Percentiles rank a stretch among this genome's conserved stretches.
Conservation (phyloP, 257 asterid genomes). For the Nicotiana attenuata region DNA sequence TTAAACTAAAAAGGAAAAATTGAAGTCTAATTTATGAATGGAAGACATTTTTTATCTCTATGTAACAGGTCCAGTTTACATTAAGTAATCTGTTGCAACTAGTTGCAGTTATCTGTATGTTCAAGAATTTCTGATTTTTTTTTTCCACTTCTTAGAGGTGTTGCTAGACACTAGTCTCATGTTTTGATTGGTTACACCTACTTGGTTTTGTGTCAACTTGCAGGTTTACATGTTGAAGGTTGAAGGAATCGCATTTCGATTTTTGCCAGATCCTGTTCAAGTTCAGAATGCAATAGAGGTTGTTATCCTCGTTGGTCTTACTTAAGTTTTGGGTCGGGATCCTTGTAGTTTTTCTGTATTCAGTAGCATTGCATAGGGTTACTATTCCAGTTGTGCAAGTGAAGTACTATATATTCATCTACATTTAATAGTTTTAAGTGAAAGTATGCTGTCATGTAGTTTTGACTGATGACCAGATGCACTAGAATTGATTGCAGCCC, state of each 20-base stretch:
- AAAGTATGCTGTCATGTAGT: not conserved
- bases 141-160: not conserved
- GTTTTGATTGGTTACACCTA: not conserved
- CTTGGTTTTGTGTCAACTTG: not conserved
- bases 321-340: not conserved
- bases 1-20: too few species aligned
- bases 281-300: slow-evolving; percentile 91
- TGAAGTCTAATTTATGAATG: too few species aligned
- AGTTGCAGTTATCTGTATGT: slow-evolving; percentile 4
- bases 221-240: slow-evolving; percentile 97
- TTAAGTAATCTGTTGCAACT: not conserved
- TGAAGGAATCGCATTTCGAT: slow-evolving; percentile 94
- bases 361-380: not conserved
- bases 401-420: not conserved
- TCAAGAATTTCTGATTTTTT: not conserved
- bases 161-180: not conserved
- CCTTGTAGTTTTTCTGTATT: not conserved
- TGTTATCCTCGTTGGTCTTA: not conserved
- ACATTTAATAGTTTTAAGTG: not conserved
- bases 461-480: not conserved
- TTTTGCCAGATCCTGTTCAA: slow-evolving; percentile 93
- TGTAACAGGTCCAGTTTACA: too few species aligned
- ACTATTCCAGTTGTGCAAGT: not conserved
- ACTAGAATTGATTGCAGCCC: not conserved
- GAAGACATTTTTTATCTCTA: too few species aligned